Base-by-base conservation (phyloP, 768 basidiomycete genomes). In the Trichaptum fuscoviolaceum region DNA sequence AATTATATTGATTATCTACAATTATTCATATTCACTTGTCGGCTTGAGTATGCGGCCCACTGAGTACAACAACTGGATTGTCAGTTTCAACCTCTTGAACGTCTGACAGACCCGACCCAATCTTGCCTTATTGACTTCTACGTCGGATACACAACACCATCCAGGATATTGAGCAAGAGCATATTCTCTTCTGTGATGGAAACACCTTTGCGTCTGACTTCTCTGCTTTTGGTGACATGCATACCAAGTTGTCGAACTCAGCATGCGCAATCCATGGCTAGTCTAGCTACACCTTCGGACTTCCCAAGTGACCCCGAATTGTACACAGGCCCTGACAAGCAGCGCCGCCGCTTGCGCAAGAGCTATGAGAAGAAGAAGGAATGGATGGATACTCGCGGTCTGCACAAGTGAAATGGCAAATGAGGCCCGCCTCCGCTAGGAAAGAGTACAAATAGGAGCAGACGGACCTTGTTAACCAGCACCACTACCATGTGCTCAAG, bases 61-160 rank as follows among this genome's bases (percentile, higher is more conserved):
- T 93, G 93, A 82, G 69, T 82, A 79, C 66, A 91, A 94, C 75
- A 81, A 84, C 68, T 93, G 92, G 92, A 87, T 94, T 66, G 92
- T 91, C 1, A 91, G 92, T 20, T 95, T 91, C 78, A 94, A 94
- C 76, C 90, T 88, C 3, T 79, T 95, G 61, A 95, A 94, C 82
- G 92, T 77, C 88, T 90, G 42, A 86, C 91, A 2, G 92, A 93
- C 73, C 78, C 86, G 18, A 79, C 85, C 62, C 90, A 91, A 75
- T 82, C 79, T 12, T 80, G 87, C 61, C 77, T 95, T 64, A 71
- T 92, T 67, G 74, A 69, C 7, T 92, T 89, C 78, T 93, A 93
- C 77, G 82, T 86, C 79, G 85, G 20, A 80, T 91, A 26, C 83
- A 92, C 76, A 78, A 77, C 23, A 88, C 88, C 26, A 92, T 95